These are phyloP conservation scores for Drosera capensis DNA, from an alignment of 148 eudicot species.

Conservation along the genomic window DNA sequence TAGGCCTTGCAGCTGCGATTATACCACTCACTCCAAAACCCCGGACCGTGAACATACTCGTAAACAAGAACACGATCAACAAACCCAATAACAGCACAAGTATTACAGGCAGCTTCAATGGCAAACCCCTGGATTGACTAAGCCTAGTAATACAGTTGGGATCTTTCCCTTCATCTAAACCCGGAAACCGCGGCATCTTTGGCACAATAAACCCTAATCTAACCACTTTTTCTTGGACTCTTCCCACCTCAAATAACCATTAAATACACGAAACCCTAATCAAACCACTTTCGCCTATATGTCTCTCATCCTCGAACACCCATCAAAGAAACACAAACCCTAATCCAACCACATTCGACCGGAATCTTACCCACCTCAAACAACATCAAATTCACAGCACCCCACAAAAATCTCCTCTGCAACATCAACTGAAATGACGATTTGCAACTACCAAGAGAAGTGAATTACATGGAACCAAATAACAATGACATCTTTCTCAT, in stretches of 20 bases:
- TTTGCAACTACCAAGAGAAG: too few species aligned
- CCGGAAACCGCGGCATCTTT: slow-evolving; percentile 26
- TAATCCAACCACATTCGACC: too few species aligned
- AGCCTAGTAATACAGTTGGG: slow-evolving; percentile 22
- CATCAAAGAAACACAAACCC: too few species aligned
- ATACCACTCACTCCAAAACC: slow-evolving; percentile 29
- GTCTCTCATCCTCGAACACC: too few species aligned
- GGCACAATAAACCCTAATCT: background rate
- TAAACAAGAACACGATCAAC: slow-evolving; percentile 41
- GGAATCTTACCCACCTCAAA: too few species aligned
- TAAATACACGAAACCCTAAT: too few species aligned
- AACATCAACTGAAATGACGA: too few species aligned
- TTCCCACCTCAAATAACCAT: background rate
- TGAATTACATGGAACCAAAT: background rate
- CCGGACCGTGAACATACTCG: slow-evolving; percentile 40
- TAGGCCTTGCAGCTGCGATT: slow-evolving; percentile 24
- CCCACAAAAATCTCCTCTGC: too few species aligned
- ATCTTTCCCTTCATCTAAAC: slow-evolving; percentile 75
- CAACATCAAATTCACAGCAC: too few species aligned
- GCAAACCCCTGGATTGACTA: slow-evolving; percentile 47
- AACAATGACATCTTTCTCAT: background rate
- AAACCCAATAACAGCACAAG: slow-evolving; percentile 38
- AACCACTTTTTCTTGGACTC: background rate
- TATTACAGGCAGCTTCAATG: slow-evolving; percentile 33
- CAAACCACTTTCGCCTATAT: too few species aligned